Base-by-base conservation (phyloP, 2,329 filamentous ascomycete species). In the Diaporthe humulicola region DNA sequence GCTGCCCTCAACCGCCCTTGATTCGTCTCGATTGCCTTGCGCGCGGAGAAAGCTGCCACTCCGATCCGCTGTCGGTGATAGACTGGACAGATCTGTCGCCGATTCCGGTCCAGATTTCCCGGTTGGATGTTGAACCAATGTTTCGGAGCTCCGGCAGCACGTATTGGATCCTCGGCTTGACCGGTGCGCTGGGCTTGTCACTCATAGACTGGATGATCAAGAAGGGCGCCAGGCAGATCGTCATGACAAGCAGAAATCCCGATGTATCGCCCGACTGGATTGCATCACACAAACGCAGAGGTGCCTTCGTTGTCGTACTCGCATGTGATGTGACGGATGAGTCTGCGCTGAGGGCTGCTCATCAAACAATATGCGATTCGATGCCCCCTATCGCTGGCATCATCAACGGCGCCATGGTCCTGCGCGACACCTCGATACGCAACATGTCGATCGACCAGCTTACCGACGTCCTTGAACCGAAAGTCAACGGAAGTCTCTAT, bases 91-190 rank as follows among this genome's bases (percentile, higher is more conserved):
- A 52, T 25, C 22, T 52, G n/a, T 25, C 48, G n/a, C 48, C 48
- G n/a, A 52, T 64, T 5, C 60, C 60, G 6, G 60, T 64, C 12
- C 60, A 38, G 9, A 12, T 45, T 17, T 25, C 22, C 10, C 25
- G 60, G 40, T 38, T 78, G 9, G 77, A 79, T 28, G 22, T 40
- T 25, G 48, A 25, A 9, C 15, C 17, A 4, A 33, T 33, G 30
- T 56, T 52, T 25, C 48, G n/a, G 9, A 52, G 52, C 25, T 28
- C 25, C 14, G 42, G 73, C 9, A 72, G 54, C 8, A 79, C 77
- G 0, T 79, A 79, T 71, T 78, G 77, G 76, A 38, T 79, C 5
- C 66, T 78, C 0, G 78, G 78, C 1, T 56, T 79, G 45, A 74
- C 77, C 7, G 66, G 69, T 7, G 50, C 25, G 9, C 38, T 71